Evolutionary conservation across 371 early-diverging fungal species (phyloP), one percentile per base, ranked within the genome.

Genomic region (Mycotypha africana): DNA sequence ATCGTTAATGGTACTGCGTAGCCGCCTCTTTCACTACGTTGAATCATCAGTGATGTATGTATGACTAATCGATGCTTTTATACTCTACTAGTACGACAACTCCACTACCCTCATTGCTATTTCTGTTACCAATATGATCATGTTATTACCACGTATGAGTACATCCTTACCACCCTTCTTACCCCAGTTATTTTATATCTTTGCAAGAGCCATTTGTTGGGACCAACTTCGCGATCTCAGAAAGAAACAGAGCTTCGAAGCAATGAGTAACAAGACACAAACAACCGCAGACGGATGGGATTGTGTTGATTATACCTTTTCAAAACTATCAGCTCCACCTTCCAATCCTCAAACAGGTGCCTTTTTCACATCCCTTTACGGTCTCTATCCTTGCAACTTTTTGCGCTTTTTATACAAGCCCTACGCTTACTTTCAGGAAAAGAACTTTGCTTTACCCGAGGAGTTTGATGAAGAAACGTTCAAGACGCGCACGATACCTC

Each of bases 71-170:
- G n/a, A n/a, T n/a, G n/a, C n/a, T 25, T 37, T 14, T 12, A 26
- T 35, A 16, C 39, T 28, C 44, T 26, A 21, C 3, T 60, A 83
- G 84, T 70, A 70, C 33, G 84, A 84, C 32, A 80, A 79, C 1
- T 84, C 84, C 0, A 79, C 82, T 3, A 68, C 78, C 1, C 45
- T 80, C 36, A 74, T 84, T 31, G 79, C 82, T 16, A 64, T 80
- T 20, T 79, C 79, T 19, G 65, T 81, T 16, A 80, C 81, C 44
- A 74, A 76, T 9, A 41, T 84, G 20, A 78, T 81, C 37, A 84
- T 84, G 84, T 51, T 84, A 9, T 56, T 84, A 31, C 84, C 84
- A 19, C 70, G 81, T n/a, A 84, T 84, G 15, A 78, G 78, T 30
- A 70, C 78, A 0, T 65, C 77, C 3, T 48, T 84, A 39, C 74